These are phyloP conservation scores for Irpex lacteus DNA, from an alignment of 1,284 basidiomycete species.

Conservation along the genomic window DNA sequence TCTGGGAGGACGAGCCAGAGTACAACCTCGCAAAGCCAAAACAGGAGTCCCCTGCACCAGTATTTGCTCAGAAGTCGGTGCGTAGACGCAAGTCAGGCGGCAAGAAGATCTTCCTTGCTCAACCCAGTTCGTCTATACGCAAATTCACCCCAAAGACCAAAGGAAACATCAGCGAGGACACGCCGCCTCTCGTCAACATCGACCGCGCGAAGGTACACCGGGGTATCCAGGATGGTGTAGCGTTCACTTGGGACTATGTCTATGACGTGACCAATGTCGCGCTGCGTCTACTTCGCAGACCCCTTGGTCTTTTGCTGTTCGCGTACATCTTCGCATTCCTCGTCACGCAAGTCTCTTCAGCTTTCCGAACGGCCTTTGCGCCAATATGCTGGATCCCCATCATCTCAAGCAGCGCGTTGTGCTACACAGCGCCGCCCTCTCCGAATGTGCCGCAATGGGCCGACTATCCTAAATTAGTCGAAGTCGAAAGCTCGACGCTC, in stretches of 20 bases:
- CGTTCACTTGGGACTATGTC: constrained; percentile 36
- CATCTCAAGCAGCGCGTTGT: constrained; percentile 47
- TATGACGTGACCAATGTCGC: constrained; percentile 44
- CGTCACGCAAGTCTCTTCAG: constrained; percentile 35
- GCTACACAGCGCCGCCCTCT: constrained; percentile 26
- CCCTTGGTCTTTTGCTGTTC: constrained; percentile 53
- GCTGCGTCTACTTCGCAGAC: constrained; percentile 48
- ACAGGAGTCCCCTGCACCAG: constrained; percentile 11
- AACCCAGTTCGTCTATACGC: constrained; percentile 12
- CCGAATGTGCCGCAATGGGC: constrained; percentile 32
- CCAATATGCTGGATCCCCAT: constrained; percentile 63
- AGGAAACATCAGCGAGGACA: constrained; percentile 4
- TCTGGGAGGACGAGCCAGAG: constrained; percentile 15
- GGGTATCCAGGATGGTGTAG: constrained; percentile 21
- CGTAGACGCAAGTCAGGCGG: constrained; percentile 18
- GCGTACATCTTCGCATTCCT: constrained; percentile 47
- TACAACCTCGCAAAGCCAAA: constrained; percentile 14
- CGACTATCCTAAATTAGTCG: constrained; percentile 57
- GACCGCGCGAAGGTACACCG: constrained; percentile 18
- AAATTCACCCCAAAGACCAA: constrained; percentile 8
- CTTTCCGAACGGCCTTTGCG: constrained; percentile 43
- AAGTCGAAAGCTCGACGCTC: constrained; percentile 58
- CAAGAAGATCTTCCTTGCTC: constrained; percentile 18
- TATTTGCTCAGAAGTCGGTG: background rate
- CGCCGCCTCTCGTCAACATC: constrained; percentile 12